phyloP scores from a whole-genome alignment of 768 basidiomycete species.

The Bullera alba region DNA sequence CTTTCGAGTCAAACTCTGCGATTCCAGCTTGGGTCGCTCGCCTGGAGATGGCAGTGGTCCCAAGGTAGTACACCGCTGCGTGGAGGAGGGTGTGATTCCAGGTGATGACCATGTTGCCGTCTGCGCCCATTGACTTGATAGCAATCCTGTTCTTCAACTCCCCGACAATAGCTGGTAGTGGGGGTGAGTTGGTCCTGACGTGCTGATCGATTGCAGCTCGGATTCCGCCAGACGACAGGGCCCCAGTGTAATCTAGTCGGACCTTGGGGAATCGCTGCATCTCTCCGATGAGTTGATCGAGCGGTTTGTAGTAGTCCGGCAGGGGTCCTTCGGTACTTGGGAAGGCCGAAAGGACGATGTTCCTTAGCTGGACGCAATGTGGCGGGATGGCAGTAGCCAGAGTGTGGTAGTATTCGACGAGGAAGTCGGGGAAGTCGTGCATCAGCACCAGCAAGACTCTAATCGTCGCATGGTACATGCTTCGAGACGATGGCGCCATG shows the following conservation, averaged over 20 bases:
- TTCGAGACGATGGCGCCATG: slow-evolving; percentile 69
- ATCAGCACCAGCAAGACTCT: slow-evolving; percentile 88
- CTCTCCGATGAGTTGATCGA: slow-evolving; percentile 61
- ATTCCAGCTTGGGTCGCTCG: slow-evolving; percentile 77
- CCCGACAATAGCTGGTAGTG: slow-evolving; percentile 60
- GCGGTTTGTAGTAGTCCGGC: slow-evolving; percentile 58
- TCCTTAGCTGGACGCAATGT: slow-evolving; percentile 89
- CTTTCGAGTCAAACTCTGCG: slow-evolving; percentile 69
- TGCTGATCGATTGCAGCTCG: slow-evolving; percentile 74
- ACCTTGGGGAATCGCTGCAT: slow-evolving; percentile 89
- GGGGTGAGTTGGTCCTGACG: slow-evolving; percentile 53
- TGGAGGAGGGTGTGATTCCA: slow-evolving; percentile 90
- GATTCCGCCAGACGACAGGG: slow-evolving; percentile 72
- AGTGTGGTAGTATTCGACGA: slow-evolving; percentile 93
- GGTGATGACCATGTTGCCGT: slow-evolving; percentile 50
- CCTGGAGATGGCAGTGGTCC: slow-evolving; percentile 85
- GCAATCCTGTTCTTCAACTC: slow-evolving; percentile 67
- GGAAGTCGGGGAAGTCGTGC: slow-evolving; percentile 97
- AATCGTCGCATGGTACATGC: slow-evolving; percentile 82
- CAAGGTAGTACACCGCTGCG: slow-evolving; percentile 89
- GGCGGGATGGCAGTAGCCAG: slow-evolving; percentile 88
- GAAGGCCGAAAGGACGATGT: slow-evolving; percentile 93
- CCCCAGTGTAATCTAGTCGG: slow-evolving; percentile 79
- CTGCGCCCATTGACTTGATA: slow-evolving; percentile 47
- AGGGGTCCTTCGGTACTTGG: slow-evolving; percentile 50